phyloP scores from a whole-genome alignment of 176 grass and related monocot species.

The Bolboschoenus planiculmis region DNA sequence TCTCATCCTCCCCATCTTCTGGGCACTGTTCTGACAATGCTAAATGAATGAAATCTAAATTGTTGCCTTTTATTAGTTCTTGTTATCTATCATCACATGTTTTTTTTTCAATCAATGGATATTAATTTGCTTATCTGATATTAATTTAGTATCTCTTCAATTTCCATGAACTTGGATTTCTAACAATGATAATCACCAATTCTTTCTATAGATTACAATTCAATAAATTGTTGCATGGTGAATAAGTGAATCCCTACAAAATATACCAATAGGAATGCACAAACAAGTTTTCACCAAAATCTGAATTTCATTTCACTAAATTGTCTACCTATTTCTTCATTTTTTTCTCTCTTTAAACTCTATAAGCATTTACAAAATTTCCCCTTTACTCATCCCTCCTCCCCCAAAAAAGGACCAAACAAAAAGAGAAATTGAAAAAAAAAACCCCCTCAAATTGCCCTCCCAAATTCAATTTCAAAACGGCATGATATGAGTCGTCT shows the following conservation, averaged over 20 bases:
- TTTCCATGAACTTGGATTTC: background rate
- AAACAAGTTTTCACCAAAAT: constrained; percentile 11
- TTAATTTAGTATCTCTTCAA: no score
- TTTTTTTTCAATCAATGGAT: background rate
- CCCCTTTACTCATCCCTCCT: background rate
- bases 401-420: background rate
- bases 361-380: constrained; percentile 23
- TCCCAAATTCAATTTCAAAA: constrained; percentile 44
- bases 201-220: no score
- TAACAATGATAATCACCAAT: background rate
- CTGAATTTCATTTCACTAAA: constrained; percentile 11
- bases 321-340: constrained; percentile 14
- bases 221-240: background rate
- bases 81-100: background rate
- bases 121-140: background rate
- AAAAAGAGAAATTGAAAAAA: background rate
- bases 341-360: constrained; percentile 16
- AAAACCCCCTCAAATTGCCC: constrained; percentile 9
- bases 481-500: constrained; percentile 91
- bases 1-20: background rate
- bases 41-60: background rate
- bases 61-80: no score
- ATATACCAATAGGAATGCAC: background rate
- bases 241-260: background rate
- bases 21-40: background rate